Evolutionary conservation across 148 eudicot genomes (phyloP), one percentile per base, ranked within the genome.

Genomic region (Euryodendron excelsum): DNA sequence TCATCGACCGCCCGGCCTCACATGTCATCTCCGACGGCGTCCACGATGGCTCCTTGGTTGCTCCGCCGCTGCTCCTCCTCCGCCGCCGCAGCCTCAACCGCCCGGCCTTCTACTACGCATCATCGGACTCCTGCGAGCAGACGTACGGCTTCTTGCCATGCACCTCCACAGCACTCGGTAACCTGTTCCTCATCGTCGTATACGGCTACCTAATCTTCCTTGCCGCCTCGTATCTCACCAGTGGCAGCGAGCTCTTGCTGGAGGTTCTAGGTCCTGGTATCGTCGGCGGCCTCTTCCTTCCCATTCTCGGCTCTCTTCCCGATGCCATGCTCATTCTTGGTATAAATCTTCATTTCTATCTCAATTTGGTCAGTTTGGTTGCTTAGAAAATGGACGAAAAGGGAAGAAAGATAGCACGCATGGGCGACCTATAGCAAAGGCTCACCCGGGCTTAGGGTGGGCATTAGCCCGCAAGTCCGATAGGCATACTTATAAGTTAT

Each of bases 321-420:
- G 99, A 96, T 82, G 99, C 98, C 58, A 79, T 96, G 92, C 93
- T 96, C 71, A 91, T 96, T 67, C 87, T 93, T 25, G 99, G 99
- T 96, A 85, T 58, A 7, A 44, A 36, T 36, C 47, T 37, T 9
- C 6, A 18, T 36, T 45, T 45, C 52, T 0, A 27, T 68, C 34
- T 6, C 50, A 41, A 17, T 55, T 55, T n/a, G n/a, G n/a, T n/a
- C n/a, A n/a, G n/a, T n/a, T n/a, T n/a, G n/a, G n/a, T n/a, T n/a
- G n/a, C n/a, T n/a, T n/a, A n/a, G n/a, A n/a, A n/a, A n/a, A n/a
- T n/a, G n/a, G n/a, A n/a, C n/a, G n/a, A n/a, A n/a, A n/a, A n/a
- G n/a, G n/a, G n/a, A n/a, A n/a, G n/a, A n/a, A n/a, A n/a, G n/a
- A n/a, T n/a, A n/a, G n/a, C n/a, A n/a, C n/a, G n/a, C n/a, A n/a